Evolutionary conservation across 805 yeast species (phyloP).

Genomic region (Candida suzukii): DNA sequence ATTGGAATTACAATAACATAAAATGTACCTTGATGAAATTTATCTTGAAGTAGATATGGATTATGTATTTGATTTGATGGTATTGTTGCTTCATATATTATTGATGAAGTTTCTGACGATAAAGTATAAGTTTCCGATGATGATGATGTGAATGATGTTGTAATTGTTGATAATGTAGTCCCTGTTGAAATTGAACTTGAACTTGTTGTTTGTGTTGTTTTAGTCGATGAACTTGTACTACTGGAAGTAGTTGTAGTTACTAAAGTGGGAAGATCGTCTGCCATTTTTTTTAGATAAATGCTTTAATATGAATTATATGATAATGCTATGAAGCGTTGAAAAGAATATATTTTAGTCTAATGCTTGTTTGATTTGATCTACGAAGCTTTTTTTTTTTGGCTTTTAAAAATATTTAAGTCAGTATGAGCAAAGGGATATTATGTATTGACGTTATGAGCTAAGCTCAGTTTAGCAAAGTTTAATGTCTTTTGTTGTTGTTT

Average conservation of each 20-base stretch:
- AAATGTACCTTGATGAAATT: conserved; percentile 18
- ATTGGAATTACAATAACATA: conserved; percentile 21
- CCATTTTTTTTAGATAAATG: not conserved
- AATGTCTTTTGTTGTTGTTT: too few relatives aligned
- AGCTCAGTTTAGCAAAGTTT: too few relatives aligned
- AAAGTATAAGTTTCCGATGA: not conserved
- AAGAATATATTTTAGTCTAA: too few relatives aligned
- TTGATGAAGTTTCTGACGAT: not conserved
- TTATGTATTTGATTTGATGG: conserved; percentile 12
- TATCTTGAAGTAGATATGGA: conserved; percentile 16
- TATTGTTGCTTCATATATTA: conserved; percentile 25
- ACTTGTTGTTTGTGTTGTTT: conserved; percentile 3
- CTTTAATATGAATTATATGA: too few relatives aligned
- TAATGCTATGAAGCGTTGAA: too few relatives aligned
- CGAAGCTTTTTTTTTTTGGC: too few relatives aligned
- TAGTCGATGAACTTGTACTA: not conserved
- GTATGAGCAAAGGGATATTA: too few relatives aligned
- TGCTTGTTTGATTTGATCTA: too few relatives aligned
- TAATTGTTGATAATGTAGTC: not conserved
- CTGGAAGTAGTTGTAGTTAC: conserved; percentile 2
- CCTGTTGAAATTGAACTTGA: conserved; percentile 5
- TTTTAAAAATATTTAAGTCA: too few relatives aligned
- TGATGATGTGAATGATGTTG: not conserved
- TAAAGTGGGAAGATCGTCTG: not conserved
- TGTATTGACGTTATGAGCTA: too few relatives aligned